phyloP scores from a whole-genome alignment of 1,284 basidiomycete genomes.

The Cutaneotrichosporon sp. region DNA sequence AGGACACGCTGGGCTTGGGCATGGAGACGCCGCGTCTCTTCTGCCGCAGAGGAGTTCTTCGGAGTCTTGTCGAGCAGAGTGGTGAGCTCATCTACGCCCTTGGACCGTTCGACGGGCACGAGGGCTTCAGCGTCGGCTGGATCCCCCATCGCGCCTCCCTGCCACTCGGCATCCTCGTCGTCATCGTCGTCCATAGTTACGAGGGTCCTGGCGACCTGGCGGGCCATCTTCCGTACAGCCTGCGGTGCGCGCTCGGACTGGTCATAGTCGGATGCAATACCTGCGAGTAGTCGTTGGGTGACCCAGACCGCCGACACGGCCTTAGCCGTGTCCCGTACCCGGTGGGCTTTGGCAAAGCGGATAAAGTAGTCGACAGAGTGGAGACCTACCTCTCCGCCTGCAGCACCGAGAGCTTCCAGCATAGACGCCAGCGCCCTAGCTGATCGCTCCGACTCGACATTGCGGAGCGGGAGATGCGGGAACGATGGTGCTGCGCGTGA shows the following conservation, averaged over 20 bases:
- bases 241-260: conserved; percentile 44
- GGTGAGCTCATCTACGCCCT: conserved; percentile 52
- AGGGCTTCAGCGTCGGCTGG: conserved; percentile 24
- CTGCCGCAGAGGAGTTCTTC: conserved; percentile 21
- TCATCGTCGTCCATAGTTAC: conserved; percentile 65
- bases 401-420: conserved; percentile 63
- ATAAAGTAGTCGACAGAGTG: conserved; percentile 78
- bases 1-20: conserved; percentile 54
- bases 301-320: conserved; percentile 78
- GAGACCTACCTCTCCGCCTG: conserved; percentile 63
- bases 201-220: conserved; percentile 59
- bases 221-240: conserved; percentile 61
- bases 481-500: no score
- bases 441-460: conserved; percentile 59
- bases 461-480: conserved; percentile 55
- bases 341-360: conserved; percentile 52
- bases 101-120: conserved; percentile 55
- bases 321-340: conserved; percentile 45
- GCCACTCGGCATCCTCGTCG: conserved; percentile 68
- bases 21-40: conserved; percentile 30
- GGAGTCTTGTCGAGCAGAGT: conserved; percentile 43
- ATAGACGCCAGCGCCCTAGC: conserved; percentile 60
- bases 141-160: conserved; percentile 26
- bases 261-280: conserved; percentile 55
- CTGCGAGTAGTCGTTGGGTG: conserved; percentile 66